These are phyloP conservation scores for Trichoderma citrinoviride DNA, from an alignment of 2,329 filamentous ascomycete genomes.

Conservation along the genomic window DNA sequence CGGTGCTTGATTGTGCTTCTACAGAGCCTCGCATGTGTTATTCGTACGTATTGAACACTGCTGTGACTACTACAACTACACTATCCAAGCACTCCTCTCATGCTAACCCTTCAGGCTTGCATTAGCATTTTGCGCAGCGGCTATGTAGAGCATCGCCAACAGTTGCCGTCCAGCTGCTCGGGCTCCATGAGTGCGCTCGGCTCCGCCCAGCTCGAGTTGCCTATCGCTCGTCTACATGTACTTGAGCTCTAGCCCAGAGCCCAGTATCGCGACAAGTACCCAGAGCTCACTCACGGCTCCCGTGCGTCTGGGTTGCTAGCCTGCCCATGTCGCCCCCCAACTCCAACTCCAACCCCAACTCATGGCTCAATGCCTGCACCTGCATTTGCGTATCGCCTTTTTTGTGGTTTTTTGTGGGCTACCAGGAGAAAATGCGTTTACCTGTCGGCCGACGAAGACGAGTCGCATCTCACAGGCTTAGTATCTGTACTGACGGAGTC, in stretches of 20 bases:
- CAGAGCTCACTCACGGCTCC: not conserved
- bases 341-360: not conserved
- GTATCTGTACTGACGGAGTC: too few species aligned
- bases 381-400: not conserved
- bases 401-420: not conserved
- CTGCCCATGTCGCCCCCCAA: constrained; percentile 2
- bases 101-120: not conserved
- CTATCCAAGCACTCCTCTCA: too few species aligned
- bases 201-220: constrained; percentile 3
- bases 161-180: not conserved
- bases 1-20: not conserved
- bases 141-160: not conserved
- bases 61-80: not conserved
- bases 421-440: not conserved
- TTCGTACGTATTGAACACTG: not conserved
- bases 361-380: not conserved
- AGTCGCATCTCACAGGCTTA: too few species aligned
- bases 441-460: not conserved
- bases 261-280: not conserved
- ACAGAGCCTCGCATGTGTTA: not conserved
- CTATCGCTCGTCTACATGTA: not conserved
- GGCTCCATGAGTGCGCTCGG: not conserved
- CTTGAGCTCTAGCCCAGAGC: too few species aligned
- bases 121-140: not conserved
- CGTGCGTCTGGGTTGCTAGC: not conserved